Evolutionary conservation across 805 yeast species (phyloP).

Genomic region (Isabelozyma gotoi): DNA sequence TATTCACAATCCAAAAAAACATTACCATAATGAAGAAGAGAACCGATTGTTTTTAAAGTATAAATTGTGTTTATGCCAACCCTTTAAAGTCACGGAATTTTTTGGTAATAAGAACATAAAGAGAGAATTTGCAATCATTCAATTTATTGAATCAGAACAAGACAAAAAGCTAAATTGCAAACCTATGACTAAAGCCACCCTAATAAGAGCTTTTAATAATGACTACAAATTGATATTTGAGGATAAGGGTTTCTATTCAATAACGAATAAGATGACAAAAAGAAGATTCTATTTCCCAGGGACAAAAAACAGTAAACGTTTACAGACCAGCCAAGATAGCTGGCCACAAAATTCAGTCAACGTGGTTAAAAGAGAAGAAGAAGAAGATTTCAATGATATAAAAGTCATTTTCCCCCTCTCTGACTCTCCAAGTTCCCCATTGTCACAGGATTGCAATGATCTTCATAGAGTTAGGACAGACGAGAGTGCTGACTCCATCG

Average conservation of each 20-base stretch:
- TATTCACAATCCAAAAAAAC: background rate
- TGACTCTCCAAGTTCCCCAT: too few species aligned
- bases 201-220: background rate
- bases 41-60: background rate
- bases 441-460: background rate
- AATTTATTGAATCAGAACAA: background rate
- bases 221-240: conserved; percentile 1
- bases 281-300: background rate
- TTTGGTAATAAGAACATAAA: background rate
- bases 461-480: background rate
- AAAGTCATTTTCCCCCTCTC: too few species aligned
- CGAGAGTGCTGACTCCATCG: background rate
- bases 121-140: background rate
- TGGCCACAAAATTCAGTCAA: background rate
- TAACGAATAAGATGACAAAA: background rate
- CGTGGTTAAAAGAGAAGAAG: too few species aligned
- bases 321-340: background rate
- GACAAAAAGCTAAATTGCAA: background rate
- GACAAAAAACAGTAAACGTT: background rate
- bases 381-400: too few species aligned
- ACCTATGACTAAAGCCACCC: background rate
- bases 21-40: background rate
- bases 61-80: background rate
- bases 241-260: background rate
- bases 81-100: background rate